Base-by-base conservation (phyloP, 208 protist species). In the Trypanosomatidae sp. region DNA sequence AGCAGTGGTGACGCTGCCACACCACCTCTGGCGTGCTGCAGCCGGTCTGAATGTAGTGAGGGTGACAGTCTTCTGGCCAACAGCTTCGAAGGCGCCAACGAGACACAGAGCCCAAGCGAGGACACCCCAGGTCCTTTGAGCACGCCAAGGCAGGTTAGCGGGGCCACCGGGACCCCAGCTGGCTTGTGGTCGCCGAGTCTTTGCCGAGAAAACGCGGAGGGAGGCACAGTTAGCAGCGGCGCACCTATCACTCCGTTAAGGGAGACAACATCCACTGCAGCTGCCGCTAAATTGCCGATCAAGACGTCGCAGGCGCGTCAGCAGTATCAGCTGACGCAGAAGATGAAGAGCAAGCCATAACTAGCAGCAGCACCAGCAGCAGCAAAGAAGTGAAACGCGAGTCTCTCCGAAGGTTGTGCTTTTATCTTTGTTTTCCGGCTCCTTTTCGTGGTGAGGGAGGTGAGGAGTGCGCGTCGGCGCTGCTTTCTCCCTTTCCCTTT, bases 271-370 rank as follows among this genome's bases (percentile, higher is more conserved):
- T 7, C 33, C 3, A 12, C 43, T 15, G 39, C 68, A 7, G 60
- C 47, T 9, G 70, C 28, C 59, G 3, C 46, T 8, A 39, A 39
- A 8, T 53, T 46, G 49, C 41, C 56, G 59, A 41, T 62, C 22
- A 68, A 28, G 30, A 3, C 39, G 12, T 69, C 62, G n/a, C 65
- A 75, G 60, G 33, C 43, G 62, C 62, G 60, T 53, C 71, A 69
- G 50, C 71, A 69, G 50, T 75, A 44, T 28, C 50, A 62, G 41
- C 13, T 50, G 49, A 58, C 62, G 25, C 49, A 62, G 71, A 62
- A 44, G 60, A 65, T 30, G 49, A 74, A 44, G 49, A 43, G 36
- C 15, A 36, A 41, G 2, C 49, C 47, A 30, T 75, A 69, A 6
- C n/a, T 13, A 33, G 53, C 5, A 7, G 53, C 53, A 58, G 53